Evolutionary conservation across 345 rosid species (phyloP).

Genomic region (Rhodomyrtus tomentosa): DNA sequence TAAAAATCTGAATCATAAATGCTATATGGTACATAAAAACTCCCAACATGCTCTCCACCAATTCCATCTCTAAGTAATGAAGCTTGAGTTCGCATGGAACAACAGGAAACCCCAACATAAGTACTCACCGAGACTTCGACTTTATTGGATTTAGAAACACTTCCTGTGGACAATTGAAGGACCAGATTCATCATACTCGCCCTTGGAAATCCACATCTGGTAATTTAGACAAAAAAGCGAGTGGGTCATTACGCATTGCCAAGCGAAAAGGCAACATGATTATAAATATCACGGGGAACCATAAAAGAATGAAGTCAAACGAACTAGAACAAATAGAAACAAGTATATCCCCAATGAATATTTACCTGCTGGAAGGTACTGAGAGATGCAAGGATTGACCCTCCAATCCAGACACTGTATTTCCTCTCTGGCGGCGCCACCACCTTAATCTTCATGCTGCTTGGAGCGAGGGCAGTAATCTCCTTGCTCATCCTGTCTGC

Average conservation of each 20-base stretch:
- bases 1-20: background rate
- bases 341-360: background rate
- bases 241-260: background rate
- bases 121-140: slow-evolving; percentile 28
- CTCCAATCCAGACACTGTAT: slow-evolving; percentile 64
- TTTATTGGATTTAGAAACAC: slow-evolving; percentile 33
- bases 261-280: background rate
- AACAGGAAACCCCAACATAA: slow-evolving; percentile 2
- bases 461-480: slow-evolving; percentile 49
- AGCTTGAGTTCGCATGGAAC: background rate
- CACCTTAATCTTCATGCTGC: slow-evolving; percentile 50
- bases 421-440: slow-evolving; percentile 50
- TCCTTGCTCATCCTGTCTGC: slow-evolving; percentile 52
- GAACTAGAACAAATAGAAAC: background rate
- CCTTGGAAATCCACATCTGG: slow-evolving; percentile 67
- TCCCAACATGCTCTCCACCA: background rate
- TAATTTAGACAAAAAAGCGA: background rate
- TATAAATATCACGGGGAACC: background rate
- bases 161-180: slow-evolving; percentile 68
- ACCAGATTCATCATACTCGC: slow-evolving; percentile 53
- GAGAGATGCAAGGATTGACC: slow-evolving; percentile 10
- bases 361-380: slow-evolving; percentile 9
- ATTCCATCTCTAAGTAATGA: background rate
- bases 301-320: too few species aligned
- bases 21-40: background rate